Evolutionary conservation across 2,329 filamentous ascomycete genomes (phyloP), one percentile per base, ranked within the genome.

Genomic region (Talaromyces verruculosus): DNA sequence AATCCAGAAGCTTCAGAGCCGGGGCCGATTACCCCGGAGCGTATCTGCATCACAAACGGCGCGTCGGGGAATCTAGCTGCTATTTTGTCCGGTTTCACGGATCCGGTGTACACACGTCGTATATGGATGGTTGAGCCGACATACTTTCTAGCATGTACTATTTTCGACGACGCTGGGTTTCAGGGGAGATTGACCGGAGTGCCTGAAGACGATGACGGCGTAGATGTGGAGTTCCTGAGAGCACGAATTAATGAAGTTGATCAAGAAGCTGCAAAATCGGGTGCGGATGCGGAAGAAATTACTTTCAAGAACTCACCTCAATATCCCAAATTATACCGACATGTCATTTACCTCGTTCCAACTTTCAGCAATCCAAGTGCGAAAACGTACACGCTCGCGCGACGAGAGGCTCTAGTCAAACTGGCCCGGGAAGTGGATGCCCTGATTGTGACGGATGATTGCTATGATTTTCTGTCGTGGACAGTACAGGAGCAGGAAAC

Each of bases 51-150:
- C 30, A 60, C 57, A 19, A 60, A 60, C 37, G 37, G 37, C 5
- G 37, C 57, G 33, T 60, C 57, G 7, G 57, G 57, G 10, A 60
- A 60, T 60, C 37, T 60, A 30, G 37, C 37, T 7, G 37, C 57
- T 6, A 45, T 60, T 2, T 60, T 45, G 37, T 60, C 57, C 30
- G 39, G 17, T 4, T 60, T 60, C 19, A 60, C 57, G 10, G 57
- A 60, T 43, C 57, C 57, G 1, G 25, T 43, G 22, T 60, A 60
- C 6, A 45, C 57, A 28, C 57, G 39, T 15, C 39, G 37, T 43
- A 37, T 60, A 10, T 60, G 57, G 57, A 60, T 60, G 37, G 57
- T 60, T 30, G 57, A 60, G 25, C 57, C 57, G 37, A 60, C 57
- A 7, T 60, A 60, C 39, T 60, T 60, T 30, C 39, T 60, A 30